Conservation (phyloP, 164 flowering plant species). For the Hamamelis virginiana region DNA sequence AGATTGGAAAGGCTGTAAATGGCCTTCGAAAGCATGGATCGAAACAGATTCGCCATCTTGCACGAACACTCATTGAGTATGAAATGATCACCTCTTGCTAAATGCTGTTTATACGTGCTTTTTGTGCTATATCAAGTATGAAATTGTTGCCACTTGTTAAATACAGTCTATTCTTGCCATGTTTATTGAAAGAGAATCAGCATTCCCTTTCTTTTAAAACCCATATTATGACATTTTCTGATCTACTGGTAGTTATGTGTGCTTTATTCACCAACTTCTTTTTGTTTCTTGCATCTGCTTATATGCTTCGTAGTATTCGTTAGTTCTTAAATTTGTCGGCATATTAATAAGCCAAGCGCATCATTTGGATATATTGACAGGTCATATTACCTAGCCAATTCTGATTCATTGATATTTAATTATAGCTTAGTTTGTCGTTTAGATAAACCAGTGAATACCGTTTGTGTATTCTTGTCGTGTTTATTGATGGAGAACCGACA, state of each 20-base stretch:
- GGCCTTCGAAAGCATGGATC: slow-evolving; percentile 62
- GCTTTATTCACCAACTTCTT: background rate
- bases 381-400: background rate
- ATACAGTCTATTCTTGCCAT: too few relatives aligned
- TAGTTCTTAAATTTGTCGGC: background rate
- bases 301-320: background rate
- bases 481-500: background rate
- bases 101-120: too few relatives aligned
- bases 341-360: background rate
- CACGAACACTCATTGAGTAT: slow-evolving; percentile 62
- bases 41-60: slow-evolving; percentile 56
- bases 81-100: slow-evolving; percentile 17
- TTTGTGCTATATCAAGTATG: too few relatives aligned
- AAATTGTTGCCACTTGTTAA: too few relatives aligned
- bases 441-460: too few relatives aligned
- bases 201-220: too few relatives aligned
- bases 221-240: too few relatives aligned
- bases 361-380: background rate
- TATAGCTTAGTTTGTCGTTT: background rate
- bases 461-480: background rate
- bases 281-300: background rate
- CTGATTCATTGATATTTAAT: background rate
- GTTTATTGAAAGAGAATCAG: too few relatives aligned
- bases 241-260: background rate
- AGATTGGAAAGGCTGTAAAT: slow-evolving; percentile 89